Evolutionary conservation across 148 eudicot species (phyloP).

Genomic region (Fallopia convolvulus): DNA sequence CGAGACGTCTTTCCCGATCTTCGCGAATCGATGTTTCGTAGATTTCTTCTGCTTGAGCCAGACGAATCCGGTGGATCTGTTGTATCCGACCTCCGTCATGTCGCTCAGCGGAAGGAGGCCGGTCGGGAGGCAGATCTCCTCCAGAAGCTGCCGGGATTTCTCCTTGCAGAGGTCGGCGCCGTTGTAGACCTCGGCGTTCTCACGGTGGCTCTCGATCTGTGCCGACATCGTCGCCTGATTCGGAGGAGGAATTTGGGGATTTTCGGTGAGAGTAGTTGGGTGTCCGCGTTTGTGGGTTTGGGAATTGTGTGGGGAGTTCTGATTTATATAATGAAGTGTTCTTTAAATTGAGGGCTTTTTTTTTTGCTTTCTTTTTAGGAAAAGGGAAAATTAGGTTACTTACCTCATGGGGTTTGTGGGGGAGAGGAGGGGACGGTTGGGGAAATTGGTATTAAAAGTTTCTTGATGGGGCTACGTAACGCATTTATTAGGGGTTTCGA

Average conservation of each 20-base stretch:
- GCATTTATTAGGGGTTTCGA: neutral
- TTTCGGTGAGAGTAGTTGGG: neutral
- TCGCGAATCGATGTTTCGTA: slow-evolving; percentile 28
- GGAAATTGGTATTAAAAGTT: neutral
- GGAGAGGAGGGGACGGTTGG: slow-evolving; percentile 6
- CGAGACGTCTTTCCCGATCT: slow-evolving; percentile 26
- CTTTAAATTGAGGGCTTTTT: neutral
- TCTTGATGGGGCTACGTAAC: neutral
- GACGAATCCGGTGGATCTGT: slow-evolving; percentile 45
- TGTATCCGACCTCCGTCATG: slow-evolving; percentile 44
- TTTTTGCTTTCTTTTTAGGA: neutral
- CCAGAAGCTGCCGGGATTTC: slow-evolving; percentile 35
- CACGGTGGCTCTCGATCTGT: slow-evolving; percentile 33
- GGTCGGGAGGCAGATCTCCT: slow-evolving; percentile 38
- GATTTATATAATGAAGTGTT: neutral
- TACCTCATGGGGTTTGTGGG: slow-evolving; percentile 6
- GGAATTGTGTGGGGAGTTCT: neutral
- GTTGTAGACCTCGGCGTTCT: slow-evolving; percentile 39
- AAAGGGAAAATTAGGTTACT: neutral
- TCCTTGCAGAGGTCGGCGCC: slow-evolving; percentile 42
- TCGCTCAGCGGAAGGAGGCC: slow-evolving; percentile 54
- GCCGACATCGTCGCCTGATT: slow-evolving; percentile 23
- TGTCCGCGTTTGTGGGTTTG: slow-evolving; percentile 3
- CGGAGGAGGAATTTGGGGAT: neutral
- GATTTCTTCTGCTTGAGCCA: slow-evolving; percentile 54